Evolutionary conservation across 2,329 filamentous ascomycete species (phyloP), one percentile per base, ranked within the genome.

Genomic region (Ceratocystis alfenasii): DNA sequence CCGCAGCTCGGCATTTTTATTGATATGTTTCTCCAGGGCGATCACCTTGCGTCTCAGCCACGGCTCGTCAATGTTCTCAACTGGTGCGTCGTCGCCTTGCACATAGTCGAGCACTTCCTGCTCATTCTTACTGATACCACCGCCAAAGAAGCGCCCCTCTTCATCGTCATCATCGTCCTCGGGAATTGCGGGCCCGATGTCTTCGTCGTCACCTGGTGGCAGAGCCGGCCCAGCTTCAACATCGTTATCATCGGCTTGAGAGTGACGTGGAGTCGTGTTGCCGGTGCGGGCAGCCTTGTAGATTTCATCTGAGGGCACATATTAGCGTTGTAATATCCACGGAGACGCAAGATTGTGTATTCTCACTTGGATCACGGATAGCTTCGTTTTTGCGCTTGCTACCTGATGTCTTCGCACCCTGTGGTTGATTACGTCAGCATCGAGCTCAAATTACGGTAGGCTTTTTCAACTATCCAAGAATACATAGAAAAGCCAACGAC

Each of bases 111-210:
- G 81, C 22, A 94, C 89, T 70, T 91, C 84, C 1, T 86, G 87
- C 70, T 95, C 90, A 70, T 90, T 82, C 67, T 86, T 82, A 30
- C 87, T 90, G 71, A 99, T 87, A 44, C 94, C 94, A 65, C 91
- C 89, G 55, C 93, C 94, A 71, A 96, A 99, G 78, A 99, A 99
- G 10, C 94, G 87, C 0, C 93, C 94, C 69, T 95, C 94, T 64
- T 96, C 90, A 20, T 69, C 73, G 2, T 72, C 73, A 10, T 73
- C 74, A 20, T 59, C 55, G 7, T 78, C 77, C 10, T 82, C 81
- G 0, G 80, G 78, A 28, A 74, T 70, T 2, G 75, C 71, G 36
- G 78, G 78, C 17, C 78, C 78, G 67, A 77, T 77, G 70, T 77
- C 74, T 63, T 82, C 81, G 61, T 83, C 83, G 45, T 77, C 79